phyloP scores from a whole-genome alignment of 441 rosid species.

The Erysimum pusillum region DNA sequence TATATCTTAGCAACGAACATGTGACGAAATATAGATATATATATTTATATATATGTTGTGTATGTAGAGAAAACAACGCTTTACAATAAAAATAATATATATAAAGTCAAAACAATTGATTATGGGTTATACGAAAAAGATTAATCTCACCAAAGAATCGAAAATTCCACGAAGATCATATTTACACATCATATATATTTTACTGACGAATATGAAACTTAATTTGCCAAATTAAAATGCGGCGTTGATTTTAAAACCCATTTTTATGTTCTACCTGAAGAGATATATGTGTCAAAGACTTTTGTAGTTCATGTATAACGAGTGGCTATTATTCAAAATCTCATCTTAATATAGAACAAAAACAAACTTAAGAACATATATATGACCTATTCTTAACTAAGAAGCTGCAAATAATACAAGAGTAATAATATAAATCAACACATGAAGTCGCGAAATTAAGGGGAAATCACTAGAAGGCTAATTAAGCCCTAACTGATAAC shows the following conservation, averaged over 20 bases:
- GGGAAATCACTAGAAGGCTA: conserved; percentile 7
- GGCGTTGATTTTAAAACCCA: background rate
- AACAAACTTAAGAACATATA: conserved; percentile 1
- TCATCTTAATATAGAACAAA: conserved; percentile 3
- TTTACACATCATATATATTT: background rate
- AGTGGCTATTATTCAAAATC: background rate
- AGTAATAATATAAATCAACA: background rate
- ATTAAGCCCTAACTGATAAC: background rate
- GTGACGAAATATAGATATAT: background rate
- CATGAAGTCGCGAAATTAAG: background rate
- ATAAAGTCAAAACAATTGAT: conserved; percentile 11
- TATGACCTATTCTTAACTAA: background rate
- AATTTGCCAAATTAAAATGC: background rate
- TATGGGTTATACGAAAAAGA: background rate
- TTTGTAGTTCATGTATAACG: background rate
- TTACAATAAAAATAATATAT: conserved; percentile 3
- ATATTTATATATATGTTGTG: background rate
- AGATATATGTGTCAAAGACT: conserved; percentile 5
- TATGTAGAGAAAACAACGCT: conserved; percentile 17
- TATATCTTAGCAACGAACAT: conserved; percentile 16
- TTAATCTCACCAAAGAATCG: background rate
- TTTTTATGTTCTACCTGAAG: background rate
- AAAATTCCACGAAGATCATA: background rate
- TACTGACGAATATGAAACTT: background rate
- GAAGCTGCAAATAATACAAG: background rate